These are phyloP conservation scores for Globisporangium uncinulatum DNA, from an alignment of 352 stramenopile genomes.

Conservation along the genomic window DNA sequence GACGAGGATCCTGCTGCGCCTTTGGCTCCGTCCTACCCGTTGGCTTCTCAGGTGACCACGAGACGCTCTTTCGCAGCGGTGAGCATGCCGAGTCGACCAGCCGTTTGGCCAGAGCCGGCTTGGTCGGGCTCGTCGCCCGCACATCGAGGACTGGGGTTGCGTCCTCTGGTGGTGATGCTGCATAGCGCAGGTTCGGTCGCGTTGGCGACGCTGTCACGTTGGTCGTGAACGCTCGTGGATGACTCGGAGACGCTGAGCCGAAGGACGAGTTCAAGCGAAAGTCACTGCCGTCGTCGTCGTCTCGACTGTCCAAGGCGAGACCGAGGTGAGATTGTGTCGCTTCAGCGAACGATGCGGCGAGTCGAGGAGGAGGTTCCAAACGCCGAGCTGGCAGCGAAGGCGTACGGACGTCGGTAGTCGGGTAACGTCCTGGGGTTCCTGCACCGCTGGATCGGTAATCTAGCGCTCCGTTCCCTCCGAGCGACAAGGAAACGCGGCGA, in stretches of 20 bases:
- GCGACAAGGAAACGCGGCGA: constrained; percentile 12
- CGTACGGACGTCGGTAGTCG: neutral
- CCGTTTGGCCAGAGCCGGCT: constrained; percentile 4
- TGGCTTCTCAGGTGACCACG: neutral
- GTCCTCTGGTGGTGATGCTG: neutral
- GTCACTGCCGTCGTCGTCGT: neutral
- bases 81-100: constrained; percentile 24
- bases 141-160: too few species aligned
- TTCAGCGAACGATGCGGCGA: neutral
- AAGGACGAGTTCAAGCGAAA: constrained; percentile 5
- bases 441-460: neutral
- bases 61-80: constrained; percentile 11
- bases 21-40: neutral
- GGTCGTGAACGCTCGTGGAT: neutral
- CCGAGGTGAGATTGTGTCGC: neutral
- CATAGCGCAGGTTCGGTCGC: constrained; percentile 6
- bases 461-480: neutral
- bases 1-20: neutral
- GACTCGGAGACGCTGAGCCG: neutral
- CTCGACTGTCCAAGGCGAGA: neutral
- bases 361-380: neutral
- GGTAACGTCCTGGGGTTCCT: neutral
- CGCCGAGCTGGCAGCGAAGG: too few species aligned
- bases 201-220: constrained; percentile 1
- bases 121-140: neutral